Base-by-base conservation (phyloP, 371 early-diverging fungal genomes). In the Phascolomyces articulosus region DNA sequence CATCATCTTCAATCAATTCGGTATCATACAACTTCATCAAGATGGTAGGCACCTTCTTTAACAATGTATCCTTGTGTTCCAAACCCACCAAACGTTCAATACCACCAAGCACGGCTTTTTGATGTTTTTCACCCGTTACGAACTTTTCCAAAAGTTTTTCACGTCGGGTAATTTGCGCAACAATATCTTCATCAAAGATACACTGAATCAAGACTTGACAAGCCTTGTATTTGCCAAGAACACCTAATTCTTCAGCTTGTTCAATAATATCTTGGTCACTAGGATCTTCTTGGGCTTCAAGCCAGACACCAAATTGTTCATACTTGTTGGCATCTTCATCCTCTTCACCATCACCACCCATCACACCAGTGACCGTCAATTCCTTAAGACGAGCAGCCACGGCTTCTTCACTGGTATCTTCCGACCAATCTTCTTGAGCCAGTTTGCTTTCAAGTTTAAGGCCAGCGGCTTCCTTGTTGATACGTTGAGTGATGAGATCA, bases 1-100 rank as follows among this genome's bases (percentile, higher is more conserved):
- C 90, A 11, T 95, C 95, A 78, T 98, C 99, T 24, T 95, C 96
- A 63, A 98, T 74, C 44, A 98, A 74, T 62, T 98, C 98, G 58
- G 82, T 87, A 60, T 97, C 94, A 71, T 96, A 98, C 55, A 96
- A 78, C 29, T 86, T 88, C 90, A 94, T 93, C 73, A 98, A 82
- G 58, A 96, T 88, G 27, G 85, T 67, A 20, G 94, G 87, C 13
- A 90, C 82, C 80, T 94, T 92, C 67, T 86, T 71, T 66, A 94
- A 68, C 44, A 95, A 82, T 64, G 71, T 71, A 26, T 85, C 86
- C 61, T 87, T 84, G 72, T 90, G 80, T 8, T 74, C 78, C 29
- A 88, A 77, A 49, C 89, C 90, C 38, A 97, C 84, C 23, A 96
- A 83, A 59, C 95, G 89, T 76, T 97, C 98, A 66, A 98, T 84